Conservation (phyloP, 1,284 basidiomycete species). For the Ganoderma resinaceum region DNA sequence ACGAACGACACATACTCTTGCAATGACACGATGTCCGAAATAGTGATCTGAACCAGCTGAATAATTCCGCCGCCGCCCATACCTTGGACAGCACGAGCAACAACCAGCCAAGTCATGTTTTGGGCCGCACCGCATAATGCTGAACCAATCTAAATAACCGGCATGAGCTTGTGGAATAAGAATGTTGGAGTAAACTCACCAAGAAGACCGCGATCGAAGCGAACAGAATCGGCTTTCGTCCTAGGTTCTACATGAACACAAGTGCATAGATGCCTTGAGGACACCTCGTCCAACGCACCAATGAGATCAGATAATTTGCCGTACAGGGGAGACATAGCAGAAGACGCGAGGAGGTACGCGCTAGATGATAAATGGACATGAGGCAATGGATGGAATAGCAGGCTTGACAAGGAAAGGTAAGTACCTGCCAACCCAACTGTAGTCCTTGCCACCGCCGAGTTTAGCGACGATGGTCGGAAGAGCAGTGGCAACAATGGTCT, state of each 20-base stretch:
- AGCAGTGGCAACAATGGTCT: conserved; percentile 85
- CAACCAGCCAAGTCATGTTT: conserved; percentile 75
- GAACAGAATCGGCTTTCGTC: conserved; percentile 81
- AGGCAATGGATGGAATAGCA: not conserved
- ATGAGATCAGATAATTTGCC: conserved; percentile 77
- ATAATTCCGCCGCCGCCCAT: conserved; percentile 84
- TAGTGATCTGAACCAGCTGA: conserved; percentile 71
- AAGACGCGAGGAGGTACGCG: conserved; percentile 76
- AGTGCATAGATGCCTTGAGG: not conserved
- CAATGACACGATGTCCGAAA: conserved; percentile 82
- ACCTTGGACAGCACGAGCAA: conserved; percentile 82
- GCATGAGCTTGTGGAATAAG: conserved; percentile 5
- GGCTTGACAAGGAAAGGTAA: conserved; percentile 33
- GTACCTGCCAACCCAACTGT: conserved; percentile 82
- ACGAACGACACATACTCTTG: conserved; percentile 61
- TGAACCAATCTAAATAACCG: conserved; percentile 64
- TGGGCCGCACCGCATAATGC: conserved; percentile 86
- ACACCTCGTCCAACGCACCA: conserved; percentile 37
- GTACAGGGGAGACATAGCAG: conserved; percentile 74
- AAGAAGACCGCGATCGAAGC: conserved; percentile 74
- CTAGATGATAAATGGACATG: conserved; percentile 41
- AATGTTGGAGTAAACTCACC: conserved; percentile 43
- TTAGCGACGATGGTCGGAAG: conserved; percentile 78
- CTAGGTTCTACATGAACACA: conserved; percentile 37
- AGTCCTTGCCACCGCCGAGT: conserved; percentile 71